A percentile compares a stretch with the other conserved stretches of the same genome.
Conservation (phyloP, 2,329 filamentous ascomycete genomes). For the Aureobasidium sp. region DNA sequence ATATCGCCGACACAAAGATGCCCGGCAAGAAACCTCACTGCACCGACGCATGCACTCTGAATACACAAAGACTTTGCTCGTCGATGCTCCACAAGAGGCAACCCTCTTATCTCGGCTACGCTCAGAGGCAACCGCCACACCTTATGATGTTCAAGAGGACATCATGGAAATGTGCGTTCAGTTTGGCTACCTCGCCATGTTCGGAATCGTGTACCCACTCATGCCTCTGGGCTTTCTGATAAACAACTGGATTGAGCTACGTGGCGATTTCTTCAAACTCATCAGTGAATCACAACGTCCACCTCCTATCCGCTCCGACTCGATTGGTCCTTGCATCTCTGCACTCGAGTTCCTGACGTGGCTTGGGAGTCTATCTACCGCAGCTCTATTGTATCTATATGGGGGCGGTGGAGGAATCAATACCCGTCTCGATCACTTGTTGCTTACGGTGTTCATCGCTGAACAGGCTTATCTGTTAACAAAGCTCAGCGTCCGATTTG, state of each 20-base stretch:
- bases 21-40: not conserved
- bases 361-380: not conserved
- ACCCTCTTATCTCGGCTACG: not conserved
- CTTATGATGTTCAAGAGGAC: not conserved
- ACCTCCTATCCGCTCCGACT: not conserved
- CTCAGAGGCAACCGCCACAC: not conserved
- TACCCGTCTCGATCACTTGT: not conserved
- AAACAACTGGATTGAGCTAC: conserved; percentile 8
- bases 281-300: conserved; percentile 1
- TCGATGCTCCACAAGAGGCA: not conserved
- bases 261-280: conserved; percentile 8
- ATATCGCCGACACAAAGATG: not conserved
- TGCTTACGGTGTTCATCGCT: not conserved
- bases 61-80: not conserved
- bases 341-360: conserved; percentile 3
- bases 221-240: conserved; percentile 2
- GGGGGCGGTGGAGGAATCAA: not conserved
- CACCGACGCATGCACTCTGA: conserved; percentile 3
- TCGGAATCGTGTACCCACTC: not conserved
- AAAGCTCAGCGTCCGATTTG: not conserved
- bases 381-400: not conserved
- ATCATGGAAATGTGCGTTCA: not conserved
- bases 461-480: conserved; percentile 1
- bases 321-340: not conserved
- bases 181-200: conserved; percentile 5